Percentiles rank a stretch among this genome's conserved stretches.
These are phyloP conservation scores for Thermothelomyces thermophilus DNA, from an alignment of 2,329 filamentous ascomycete species.

Conservation along the genomic window DNA sequence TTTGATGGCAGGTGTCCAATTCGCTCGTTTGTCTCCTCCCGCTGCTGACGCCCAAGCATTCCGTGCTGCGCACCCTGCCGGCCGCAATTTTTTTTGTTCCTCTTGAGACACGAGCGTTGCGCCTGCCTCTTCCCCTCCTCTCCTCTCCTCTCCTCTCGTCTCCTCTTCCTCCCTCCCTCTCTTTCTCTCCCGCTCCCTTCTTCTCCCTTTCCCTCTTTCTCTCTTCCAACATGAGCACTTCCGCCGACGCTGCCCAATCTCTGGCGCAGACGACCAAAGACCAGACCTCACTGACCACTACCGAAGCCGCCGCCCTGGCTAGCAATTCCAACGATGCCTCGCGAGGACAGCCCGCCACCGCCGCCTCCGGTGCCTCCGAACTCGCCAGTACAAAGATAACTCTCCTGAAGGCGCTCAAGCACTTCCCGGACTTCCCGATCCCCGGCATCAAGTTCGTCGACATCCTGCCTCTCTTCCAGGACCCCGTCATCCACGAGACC, in stretches of 20 bases:
- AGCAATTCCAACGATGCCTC: conserved; percentile 45
- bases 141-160: conserved; percentile 24
- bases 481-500: conserved; percentile 63
- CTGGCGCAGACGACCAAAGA: conserved; percentile 22
- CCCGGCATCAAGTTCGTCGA: conserved; percentile 95
- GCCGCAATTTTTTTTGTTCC: conserved; percentile 11
- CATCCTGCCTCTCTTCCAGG: conserved; percentile 91
- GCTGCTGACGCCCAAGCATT: conserved; percentile 22
- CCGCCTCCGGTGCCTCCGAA: conserved; percentile 57
- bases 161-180: conserved; percentile 28
- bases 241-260: conserved; percentile 23
- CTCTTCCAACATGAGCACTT: conserved; percentile 32
- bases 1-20: conserved; percentile 17
- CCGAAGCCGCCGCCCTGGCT: conserved; percentile 27
- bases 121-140: conserved; percentile 25
- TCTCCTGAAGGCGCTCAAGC: conserved; percentile 67
- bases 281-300: conserved; percentile 30
- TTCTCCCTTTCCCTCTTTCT: conserved; percentile 27
- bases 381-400: conserved; percentile 63
- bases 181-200: conserved; percentile 24
- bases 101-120: conserved; percentile 23
- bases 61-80: conserved; percentile 20
- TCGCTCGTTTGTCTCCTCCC: conserved; percentile 22
- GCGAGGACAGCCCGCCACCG: conserved; percentile 56
- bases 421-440: conserved; percentile 87